phyloP scores from a whole-genome alignment of 257 asterid genomes.

The Capsicum pubescens region DNA sequence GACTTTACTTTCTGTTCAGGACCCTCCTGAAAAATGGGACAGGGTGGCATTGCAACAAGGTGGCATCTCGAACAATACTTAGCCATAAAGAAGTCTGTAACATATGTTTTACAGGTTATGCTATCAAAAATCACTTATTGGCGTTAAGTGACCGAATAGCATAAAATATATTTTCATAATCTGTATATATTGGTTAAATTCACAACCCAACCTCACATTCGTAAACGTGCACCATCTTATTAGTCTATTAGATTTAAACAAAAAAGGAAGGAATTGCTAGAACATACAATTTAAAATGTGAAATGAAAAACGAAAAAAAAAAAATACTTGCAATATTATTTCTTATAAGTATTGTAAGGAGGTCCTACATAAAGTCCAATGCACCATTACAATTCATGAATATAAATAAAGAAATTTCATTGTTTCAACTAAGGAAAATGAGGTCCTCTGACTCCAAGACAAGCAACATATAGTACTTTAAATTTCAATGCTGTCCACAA shows the following conservation, averaged over 20 bases:
- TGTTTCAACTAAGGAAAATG: neutral
- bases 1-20: too few relatives aligned
- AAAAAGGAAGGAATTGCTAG: neutral
- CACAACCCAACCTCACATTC: neutral
- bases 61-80: too few relatives aligned
- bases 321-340: neutral
- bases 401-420: neutral
- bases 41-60: too few relatives aligned
- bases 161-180: neutral
- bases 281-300: neutral
- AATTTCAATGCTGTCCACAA: constrained; percentile 32
- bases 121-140: neutral
- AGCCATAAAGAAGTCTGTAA: too few relatives aligned
- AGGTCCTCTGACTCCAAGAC: neutral
- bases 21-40: too few relatives aligned
- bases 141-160: too few relatives aligned
- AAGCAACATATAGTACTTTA: neutral
- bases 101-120: too few relatives aligned
- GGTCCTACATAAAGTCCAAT: too few relatives aligned
- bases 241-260: neutral
- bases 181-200: neutral
- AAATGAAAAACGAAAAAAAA: neutral
- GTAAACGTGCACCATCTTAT: neutral
- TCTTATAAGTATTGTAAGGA: neutral
- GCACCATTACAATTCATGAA: neutral